phyloP scores from a whole-genome alignment of 495 filamentous ascomycete species.

The Aspergillus cavernicola region DNA sequence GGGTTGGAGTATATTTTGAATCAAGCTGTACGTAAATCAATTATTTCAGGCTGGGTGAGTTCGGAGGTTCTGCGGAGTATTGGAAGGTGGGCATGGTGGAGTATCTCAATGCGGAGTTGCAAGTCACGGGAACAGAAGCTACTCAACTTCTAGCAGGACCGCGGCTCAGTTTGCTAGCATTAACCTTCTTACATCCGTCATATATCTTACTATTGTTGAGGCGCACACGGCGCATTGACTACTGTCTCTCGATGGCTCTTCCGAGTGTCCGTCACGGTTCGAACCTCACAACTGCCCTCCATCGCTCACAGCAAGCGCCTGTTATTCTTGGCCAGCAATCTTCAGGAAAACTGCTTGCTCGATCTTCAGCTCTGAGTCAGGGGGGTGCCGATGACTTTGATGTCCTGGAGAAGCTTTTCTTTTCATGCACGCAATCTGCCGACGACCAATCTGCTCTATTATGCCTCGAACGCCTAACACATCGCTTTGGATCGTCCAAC shows the following conservation, averaged over 20 bases:
- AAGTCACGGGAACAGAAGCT: constrained; percentile 11
- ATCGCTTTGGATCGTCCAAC: constrained; percentile 77
- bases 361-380: constrained; percentile 45
- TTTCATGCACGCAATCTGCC: constrained; percentile 79
- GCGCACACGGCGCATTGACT: not conserved
- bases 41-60: not conserved
- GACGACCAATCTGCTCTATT: constrained; percentile 72
- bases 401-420: constrained; percentile 77
- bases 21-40: too few species aligned
- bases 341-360: constrained; percentile 34
- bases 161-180: too few species aligned
- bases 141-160: not conserved
- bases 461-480: constrained; percentile 68
- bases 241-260: constrained; percentile 13
- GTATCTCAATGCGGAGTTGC: not conserved
- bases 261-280: constrained; percentile 26
- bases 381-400: constrained; percentile 78
- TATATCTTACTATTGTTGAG: not conserved
- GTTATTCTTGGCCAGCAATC: constrained; percentile 53
- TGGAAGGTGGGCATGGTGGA: not conserved
- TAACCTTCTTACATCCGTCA: not conserved
- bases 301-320: constrained; percentile 75
- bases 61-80: constrained; percentile 1
- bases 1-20: not conserved
- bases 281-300: constrained; percentile 52